phyloP scores from a whole-genome alignment of 2,329 filamentous ascomycete species.

The Botryotinia globosa region DNA sequence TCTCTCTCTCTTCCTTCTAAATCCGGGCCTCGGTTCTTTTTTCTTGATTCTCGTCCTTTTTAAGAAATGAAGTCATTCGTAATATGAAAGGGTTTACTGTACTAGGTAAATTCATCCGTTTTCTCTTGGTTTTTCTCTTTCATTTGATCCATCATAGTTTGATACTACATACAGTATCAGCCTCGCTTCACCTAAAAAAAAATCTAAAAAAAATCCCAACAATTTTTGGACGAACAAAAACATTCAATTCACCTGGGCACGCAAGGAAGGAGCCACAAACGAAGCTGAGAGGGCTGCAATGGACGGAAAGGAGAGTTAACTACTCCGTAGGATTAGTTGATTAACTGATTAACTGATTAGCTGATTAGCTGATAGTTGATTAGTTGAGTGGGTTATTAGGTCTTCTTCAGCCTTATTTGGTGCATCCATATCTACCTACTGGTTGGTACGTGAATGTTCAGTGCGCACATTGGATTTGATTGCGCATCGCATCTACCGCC shows the following conservation, averaged over 20 bases:
- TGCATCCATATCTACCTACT: neutral
- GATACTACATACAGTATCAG: no score
- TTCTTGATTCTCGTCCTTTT: neutral
- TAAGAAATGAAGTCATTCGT: neutral
- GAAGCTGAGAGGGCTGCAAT: neutral
- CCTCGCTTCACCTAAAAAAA: neutral
- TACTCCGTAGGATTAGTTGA: no score
- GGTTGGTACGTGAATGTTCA: neutral
- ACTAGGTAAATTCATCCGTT: neutral
- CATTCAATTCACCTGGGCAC: neutral
- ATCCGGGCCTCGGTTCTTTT: neutral
- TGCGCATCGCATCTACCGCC: neutral
- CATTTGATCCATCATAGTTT: neutral
- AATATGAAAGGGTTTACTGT: neutral
- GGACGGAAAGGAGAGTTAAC: no score
- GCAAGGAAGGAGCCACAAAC: constrained; percentile 7
- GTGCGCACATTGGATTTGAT: neutral
- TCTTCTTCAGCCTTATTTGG: constrained; percentile 4
- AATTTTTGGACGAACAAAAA: neutral
- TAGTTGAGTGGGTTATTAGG: neutral
- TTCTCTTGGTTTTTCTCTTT: neutral
- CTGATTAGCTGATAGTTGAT: neutral
- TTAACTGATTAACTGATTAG: neutral
- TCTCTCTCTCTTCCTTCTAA: neutral
- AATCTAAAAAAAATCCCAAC: constrained; percentile 9